Evolutionary conservation across 345 rosid genomes (phyloP).

Genomic region (Gossypium bickii): DNA sequence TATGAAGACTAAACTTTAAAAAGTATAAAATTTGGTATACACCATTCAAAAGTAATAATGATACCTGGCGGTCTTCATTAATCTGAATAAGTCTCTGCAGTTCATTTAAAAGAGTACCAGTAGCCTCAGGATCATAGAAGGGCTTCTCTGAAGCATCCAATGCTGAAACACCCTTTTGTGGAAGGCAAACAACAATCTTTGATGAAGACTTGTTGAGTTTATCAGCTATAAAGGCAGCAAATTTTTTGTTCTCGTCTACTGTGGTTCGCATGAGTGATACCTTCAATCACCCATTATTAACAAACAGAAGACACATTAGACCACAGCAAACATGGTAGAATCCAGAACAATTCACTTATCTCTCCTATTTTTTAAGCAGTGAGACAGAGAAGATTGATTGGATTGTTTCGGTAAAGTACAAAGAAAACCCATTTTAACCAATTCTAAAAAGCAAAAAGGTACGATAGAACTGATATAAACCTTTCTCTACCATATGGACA

Average conservation of each 20-base stretch:
- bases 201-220: constrained; percentile 71
- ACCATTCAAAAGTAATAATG: constrained; percentile 8
- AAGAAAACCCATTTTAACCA: background rate
- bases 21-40: constrained; percentile 8
- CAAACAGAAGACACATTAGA: constrained; percentile 3
- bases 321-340: background rate
- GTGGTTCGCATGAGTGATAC: constrained; percentile 83
- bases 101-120: constrained; percentile 55
- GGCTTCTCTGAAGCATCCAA: constrained; percentile 75
- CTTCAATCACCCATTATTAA: constrained; percentile 35
- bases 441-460: background rate
- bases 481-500: constrained; percentile 11
- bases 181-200: constrained; percentile 62
- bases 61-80: constrained; percentile 62
- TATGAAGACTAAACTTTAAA: background rate
- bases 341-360: background rate
- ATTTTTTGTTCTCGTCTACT: constrained; percentile 62
- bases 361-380: background rate
- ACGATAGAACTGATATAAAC: background rate
- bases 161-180: constrained; percentile 77
- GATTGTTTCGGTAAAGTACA: background rate
- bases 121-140: constrained; percentile 80
- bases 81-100: constrained; percentile 50
- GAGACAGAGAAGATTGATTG: background rate
- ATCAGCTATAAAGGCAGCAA: constrained; percentile 74